Evolutionary conservation across 139 green algal genomes (phyloP).

Genomic region (Auxenochlorella pyrenoidosa): DNA sequence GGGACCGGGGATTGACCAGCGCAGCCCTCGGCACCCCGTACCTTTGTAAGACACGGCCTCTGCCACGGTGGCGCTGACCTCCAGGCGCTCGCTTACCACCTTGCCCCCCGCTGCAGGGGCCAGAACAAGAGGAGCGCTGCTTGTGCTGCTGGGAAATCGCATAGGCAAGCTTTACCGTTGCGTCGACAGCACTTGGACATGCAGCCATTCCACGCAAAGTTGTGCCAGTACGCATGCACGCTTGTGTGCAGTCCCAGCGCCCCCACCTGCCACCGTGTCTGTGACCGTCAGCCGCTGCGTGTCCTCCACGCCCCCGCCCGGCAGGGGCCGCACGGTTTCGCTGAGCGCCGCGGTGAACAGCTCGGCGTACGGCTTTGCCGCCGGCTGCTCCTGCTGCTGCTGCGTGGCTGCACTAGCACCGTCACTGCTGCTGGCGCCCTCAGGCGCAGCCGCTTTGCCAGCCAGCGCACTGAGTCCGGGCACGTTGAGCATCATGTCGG

Average conservation of each 20-base stretch:
- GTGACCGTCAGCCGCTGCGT: background rate
- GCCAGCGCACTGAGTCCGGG: slow-evolving; percentile 1
- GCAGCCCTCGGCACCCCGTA: too few species aligned
- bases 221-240: too few species aligned
- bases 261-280: slow-evolving; percentile 6
- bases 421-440: background rate
- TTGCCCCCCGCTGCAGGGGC: background rate
- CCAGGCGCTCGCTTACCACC: background rate
- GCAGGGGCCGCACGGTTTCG: background rate
- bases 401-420: background rate
- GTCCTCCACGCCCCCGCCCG: background rate
- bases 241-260: too few species aligned
- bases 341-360: background rate
- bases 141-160: too few species aligned
- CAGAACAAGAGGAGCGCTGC: too few species aligned
- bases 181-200: too few species aligned
- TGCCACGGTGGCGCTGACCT: too few species aligned
- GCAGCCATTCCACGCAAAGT: too few species aligned
- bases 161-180: too few species aligned
- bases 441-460: background rate
- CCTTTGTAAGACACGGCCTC: background rate
- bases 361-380: slow-evolving; percentile 21
- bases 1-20: too few species aligned
- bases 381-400: background rate
- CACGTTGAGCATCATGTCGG: slow-evolving; percentile 33